Evolutionary conservation across 2,329 filamentous ascomycete genomes (phyloP).

Genomic region (Hawksworthiomyces lignivorus): DNA sequence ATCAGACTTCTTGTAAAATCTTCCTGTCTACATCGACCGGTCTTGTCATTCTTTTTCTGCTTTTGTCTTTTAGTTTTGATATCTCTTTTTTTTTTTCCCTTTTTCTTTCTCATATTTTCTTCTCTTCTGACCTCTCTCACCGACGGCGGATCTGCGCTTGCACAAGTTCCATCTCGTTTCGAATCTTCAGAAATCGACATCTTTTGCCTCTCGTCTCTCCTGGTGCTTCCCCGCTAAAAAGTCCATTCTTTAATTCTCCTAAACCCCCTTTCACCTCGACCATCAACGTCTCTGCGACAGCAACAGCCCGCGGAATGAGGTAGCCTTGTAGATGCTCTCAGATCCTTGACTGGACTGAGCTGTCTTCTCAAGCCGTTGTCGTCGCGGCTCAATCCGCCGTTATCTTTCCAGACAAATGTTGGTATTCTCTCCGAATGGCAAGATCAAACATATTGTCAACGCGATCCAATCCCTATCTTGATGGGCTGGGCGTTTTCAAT

Average conservation of each 20-base stretch:
- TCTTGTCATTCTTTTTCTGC: too few relatives aligned
- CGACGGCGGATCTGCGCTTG: background rate
- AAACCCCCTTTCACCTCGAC: background rate
- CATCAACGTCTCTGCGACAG: background rate
- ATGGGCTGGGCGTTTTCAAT: too few relatives aligned
- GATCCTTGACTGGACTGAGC: constrained; percentile 51
- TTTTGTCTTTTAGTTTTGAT: too few relatives aligned
- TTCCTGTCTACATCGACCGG: too few relatives aligned
- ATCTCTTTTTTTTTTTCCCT: background rate
- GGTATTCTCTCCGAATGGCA: background rate
- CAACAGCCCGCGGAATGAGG: constrained; percentile 42
- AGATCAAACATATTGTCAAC: too few relatives aligned
- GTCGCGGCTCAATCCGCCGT: constrained; percentile 1
- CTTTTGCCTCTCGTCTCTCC: background rate
- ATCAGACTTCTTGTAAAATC: too few relatives aligned
- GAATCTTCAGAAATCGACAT: background rate
- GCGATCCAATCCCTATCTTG: too few relatives aligned
- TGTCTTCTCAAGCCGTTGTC: constrained; percentile 10
- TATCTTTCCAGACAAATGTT: background rate
- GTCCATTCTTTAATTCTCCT: background rate
- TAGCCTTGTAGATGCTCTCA: constrained; percentile 48
- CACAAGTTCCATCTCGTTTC: too few relatives aligned
- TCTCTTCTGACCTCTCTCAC: background rate
- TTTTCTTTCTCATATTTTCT: background rate
- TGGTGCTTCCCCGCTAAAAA: too few relatives aligned